Evolutionary conservation across 306 rosid species (phyloP).

Genomic region (Astragalus membranaceus): DNA sequence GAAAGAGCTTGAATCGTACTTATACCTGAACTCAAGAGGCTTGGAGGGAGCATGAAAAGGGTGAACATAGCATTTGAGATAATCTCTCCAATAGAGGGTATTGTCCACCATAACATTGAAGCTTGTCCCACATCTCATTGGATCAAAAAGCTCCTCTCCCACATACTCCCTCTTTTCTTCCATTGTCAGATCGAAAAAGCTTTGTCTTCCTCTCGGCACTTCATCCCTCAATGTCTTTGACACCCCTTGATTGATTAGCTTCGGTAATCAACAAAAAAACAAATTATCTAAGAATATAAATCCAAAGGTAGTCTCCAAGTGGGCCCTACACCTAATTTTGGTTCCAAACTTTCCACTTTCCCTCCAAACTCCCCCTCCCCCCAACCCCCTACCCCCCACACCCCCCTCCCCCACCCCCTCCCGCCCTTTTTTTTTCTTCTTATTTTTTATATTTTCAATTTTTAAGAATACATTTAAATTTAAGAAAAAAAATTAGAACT

Average conservation of each 20-base stretch:
- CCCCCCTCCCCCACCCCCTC: too few relatives aligned
- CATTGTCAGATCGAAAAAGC: conserved; percentile 37
- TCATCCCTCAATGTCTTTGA: conserved; percentile 31
- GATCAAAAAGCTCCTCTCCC: conserved; percentile 32
- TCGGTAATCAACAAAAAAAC: neutral
- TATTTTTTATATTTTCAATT: too few relatives aligned
- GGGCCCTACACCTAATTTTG: too few relatives aligned
- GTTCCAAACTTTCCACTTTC: too few relatives aligned
- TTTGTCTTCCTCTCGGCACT: conserved; percentile 3
- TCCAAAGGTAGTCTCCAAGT: too few relatives aligned
- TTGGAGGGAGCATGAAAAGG: conserved; percentile 52
- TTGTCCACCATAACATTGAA: conserved; percentile 40
- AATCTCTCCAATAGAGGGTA: conserved; percentile 53
- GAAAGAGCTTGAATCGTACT: neutral
- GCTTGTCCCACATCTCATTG: conserved; percentile 56
- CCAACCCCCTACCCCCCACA: too few relatives aligned
- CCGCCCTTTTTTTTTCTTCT: too few relatives aligned
- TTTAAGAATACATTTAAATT: too few relatives aligned
- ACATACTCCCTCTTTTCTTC: conserved; percentile 38
- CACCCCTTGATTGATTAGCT: conserved; percentile 56
- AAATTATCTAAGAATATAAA: too few relatives aligned
- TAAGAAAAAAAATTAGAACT: too few relatives aligned
- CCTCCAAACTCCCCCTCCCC: too few relatives aligned
- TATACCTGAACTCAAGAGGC: conserved; percentile 50
- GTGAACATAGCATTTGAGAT: conserved; percentile 52